Conservation (phyloP, 192 early-diverging fungal genomes). For the Umbelopsis vinacea region DNA sequence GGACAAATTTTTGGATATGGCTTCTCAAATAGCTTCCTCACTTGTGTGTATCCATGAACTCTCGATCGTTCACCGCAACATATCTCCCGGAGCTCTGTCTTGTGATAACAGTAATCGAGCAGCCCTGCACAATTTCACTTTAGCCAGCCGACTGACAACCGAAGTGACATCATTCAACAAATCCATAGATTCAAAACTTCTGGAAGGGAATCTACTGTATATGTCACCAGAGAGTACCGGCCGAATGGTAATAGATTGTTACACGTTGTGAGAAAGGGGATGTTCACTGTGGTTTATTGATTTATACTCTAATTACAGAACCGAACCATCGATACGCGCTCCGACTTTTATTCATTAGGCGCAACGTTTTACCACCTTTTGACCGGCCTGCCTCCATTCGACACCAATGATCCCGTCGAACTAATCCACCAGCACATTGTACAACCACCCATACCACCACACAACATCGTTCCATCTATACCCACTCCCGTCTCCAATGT, state of each 20-base stretch:
- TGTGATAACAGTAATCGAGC: neutral
- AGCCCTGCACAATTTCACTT: slow-evolving; percentile 10
- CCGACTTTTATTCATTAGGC: slow-evolving; percentile 43
- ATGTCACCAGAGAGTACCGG: slow-evolving; percentile 30
- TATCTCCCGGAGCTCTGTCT: slow-evolving; percentile 11
- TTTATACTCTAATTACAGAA: slow-evolving; percentile 19
- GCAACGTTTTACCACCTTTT: slow-evolving; percentile 39
- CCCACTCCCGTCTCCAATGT: slow-evolving; percentile 24
- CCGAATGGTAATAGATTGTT: slow-evolving; percentile 15
- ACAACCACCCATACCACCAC: slow-evolving; percentile 21
- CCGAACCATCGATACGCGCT: slow-evolving; percentile 38
- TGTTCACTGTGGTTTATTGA: neutral
- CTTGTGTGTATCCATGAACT: slow-evolving; percentile 16
- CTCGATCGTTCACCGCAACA: slow-evolving; percentile 23
- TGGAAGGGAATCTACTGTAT: slow-evolving; percentile 21
- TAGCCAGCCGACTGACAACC: slow-evolving; percentile 22
- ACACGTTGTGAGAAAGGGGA: too few relatives aligned
- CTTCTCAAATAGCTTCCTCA: slow-evolving; percentile 3
- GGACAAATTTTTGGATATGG: slow-evolving; percentile 23
- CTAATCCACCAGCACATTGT: slow-evolving; percentile 37
- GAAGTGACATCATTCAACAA: slow-evolving; percentile 20
- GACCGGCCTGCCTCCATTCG: slow-evolving; percentile 33
- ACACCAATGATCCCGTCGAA: slow-evolving; percentile 28
- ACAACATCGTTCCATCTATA: slow-evolving; percentile 9
- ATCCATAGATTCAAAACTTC: slow-evolving; percentile 1